phyloP scores from a whole-genome alignment of 345 rosid species.

The Eucalyptus marginata region DNA sequence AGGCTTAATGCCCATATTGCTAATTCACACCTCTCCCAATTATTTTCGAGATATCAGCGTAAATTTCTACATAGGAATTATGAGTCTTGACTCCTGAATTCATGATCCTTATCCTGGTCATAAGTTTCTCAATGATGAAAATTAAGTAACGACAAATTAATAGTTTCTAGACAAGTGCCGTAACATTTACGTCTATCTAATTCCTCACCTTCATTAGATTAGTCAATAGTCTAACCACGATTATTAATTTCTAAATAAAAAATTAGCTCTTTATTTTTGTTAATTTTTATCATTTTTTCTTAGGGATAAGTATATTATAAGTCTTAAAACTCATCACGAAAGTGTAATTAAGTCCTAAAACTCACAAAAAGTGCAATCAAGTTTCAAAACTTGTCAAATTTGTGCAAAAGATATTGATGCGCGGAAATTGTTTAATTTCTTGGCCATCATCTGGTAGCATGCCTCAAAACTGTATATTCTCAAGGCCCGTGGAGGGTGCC shows the following conservation, averaged over 20 bases:
- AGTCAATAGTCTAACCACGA: accelerated
- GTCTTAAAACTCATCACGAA: too few species aligned
- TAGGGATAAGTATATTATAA: accelerated
- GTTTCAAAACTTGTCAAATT: too few species aligned
- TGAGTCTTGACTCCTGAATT: neutral
- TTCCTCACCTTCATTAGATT: neutral
- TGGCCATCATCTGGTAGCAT: too few species aligned
- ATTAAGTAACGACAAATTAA: neutral
- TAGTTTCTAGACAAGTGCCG: neutral
- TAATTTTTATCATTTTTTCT: too few species aligned
- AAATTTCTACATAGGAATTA: neutral
- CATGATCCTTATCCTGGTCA: neutral
- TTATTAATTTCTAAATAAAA: too few species aligned
- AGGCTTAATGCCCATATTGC: neutral
- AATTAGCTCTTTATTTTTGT: too few species aligned
- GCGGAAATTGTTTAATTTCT: too few species aligned
- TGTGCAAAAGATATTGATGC: too few species aligned
- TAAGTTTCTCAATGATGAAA: neutral
- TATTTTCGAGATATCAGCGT: neutral
- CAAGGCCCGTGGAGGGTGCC: too few species aligned
- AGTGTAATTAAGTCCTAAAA: accelerated
- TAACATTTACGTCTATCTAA: neutral
- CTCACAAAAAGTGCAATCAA: accelerated
- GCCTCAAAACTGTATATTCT: too few species aligned
- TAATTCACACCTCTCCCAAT: neutral